Evolutionary conservation across 140 eudicot species (phyloP), one percentile per base, ranked within the genome.

Genomic region (Cichorium intybus): DNA sequence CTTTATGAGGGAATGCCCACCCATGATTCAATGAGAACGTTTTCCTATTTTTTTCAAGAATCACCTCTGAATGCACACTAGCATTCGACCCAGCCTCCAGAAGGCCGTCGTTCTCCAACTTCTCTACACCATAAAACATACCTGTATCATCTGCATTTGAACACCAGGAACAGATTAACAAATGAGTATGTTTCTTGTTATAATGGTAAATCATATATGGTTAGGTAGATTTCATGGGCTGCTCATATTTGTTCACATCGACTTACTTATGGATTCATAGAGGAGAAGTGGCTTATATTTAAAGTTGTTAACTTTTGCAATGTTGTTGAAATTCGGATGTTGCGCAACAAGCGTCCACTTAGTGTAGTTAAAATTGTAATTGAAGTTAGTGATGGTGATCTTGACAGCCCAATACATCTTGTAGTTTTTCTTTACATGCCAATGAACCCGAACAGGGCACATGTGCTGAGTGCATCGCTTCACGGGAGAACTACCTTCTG

Each of bases 401-500:
- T 64, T 82, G 64, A 72, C 86, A 8, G 72, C 81, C 95, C 89
- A 86, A 68, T 79, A 80, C 54, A 47, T 68, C 68, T 74, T 86
- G 75, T 86, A 86, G 77, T 82, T 86, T 31, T 18, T 67, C 41
- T 86, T 86, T 50, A 86, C 89, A 56, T 82, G 95, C 95, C 95
- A 86, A 61, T 86, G 95, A 50, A 86, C 86, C 37, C 87, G 71
- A 24, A 86, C 24, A 6, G 87, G 89, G 60, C 95, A 82, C 89
- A 70, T 82, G 58, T 82, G 95, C 39, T 62, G 71, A 34, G 81
- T 79, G 79, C 95, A 82, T 39, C 58, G 84, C 14, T 76, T 53
- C 56, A 79, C 24, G n/a, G 79, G 73, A 11, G 46, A 24, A 56
- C 10, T 29, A 24, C 66, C 72, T 21, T 75, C 73, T 57, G 10